A percentile compares a stretch with the other conserved stretches of the same genome.
Conservation (phyloP, 768 basidiomycete genomes). For the Trametes meyenii region DNA sequence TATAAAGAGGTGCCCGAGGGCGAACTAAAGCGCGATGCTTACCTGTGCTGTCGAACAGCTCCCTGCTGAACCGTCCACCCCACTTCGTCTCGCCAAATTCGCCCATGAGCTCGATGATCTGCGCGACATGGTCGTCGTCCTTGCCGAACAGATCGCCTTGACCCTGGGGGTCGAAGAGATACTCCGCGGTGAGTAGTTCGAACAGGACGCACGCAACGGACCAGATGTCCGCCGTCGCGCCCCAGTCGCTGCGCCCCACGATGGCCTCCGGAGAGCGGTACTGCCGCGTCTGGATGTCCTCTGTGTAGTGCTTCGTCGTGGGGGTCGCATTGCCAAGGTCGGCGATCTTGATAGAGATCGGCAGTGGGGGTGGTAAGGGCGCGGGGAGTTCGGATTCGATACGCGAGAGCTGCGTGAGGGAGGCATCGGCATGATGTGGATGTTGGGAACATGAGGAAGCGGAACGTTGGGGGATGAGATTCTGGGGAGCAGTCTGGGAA, state of each 20-base stretch:
- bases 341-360: conserved; percentile 88
- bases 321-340: conserved; percentile 95
- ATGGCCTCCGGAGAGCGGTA: conserved; percentile 96
- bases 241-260: conserved; percentile 86
- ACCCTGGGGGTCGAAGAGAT: conserved; percentile 87
- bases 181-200: conserved; percentile 89
- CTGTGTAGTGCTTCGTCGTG: conserved; percentile 87
- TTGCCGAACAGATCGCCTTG: conserved; percentile 83
- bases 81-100: conserved; percentile 78
- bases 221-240: conserved; percentile 86
- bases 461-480: conserved; percentile 27
- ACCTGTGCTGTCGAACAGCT: conserved; percentile 81
- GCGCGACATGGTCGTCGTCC: conserved; percentile 96
- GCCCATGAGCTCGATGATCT: conserved; percentile 90
- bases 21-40: conserved; percentile 27
- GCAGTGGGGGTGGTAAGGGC: conserved; percentile 35
- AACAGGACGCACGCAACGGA: conserved; percentile 90
- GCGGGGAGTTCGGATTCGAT: background rate
- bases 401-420: conserved; percentile 1
- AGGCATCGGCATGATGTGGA: background rate
- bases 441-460: conserved; percentile 22
- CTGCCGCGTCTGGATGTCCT: conserved; percentile 96
- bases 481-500: conserved; percentile 39
- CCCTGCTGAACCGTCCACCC: conserved; percentile 82
- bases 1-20: conserved; percentile 9